phyloP scores from a whole-genome alignment of 805 yeast species.

The Pichia exigua region DNA sequence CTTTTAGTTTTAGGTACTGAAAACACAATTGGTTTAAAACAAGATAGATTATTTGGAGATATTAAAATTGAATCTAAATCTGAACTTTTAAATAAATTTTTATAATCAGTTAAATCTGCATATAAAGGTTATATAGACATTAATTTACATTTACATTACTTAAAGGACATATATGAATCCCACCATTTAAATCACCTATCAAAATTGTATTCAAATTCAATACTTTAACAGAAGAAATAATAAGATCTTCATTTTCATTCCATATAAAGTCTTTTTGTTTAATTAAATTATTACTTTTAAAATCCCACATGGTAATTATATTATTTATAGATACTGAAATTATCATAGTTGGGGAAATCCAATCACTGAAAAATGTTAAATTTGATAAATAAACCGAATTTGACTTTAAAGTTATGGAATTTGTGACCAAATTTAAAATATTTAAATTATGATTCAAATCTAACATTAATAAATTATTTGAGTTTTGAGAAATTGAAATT shows the following conservation, averaged over 20 bases:
- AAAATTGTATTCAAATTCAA: neutral
- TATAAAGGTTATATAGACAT: neutral
- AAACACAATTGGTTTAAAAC: conserved; percentile 59
- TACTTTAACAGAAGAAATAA: neutral
- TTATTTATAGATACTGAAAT: neutral
- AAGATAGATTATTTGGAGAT: conserved; percentile 51
- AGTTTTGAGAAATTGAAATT: conserved; percentile 4
- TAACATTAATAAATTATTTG: neutral
- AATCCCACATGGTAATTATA: conserved; percentile 1
- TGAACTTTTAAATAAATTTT: conserved; percentile 12
- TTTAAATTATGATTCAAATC: conserved; percentile 2
- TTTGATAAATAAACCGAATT: neutral
- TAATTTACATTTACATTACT: neutral
- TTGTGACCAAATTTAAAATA: neutral
- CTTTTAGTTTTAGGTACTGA: conserved; percentile 72
- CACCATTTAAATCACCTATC: conserved; percentile 23
- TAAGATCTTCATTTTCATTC: neutral
- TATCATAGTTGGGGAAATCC: neutral
- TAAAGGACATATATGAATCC: conserved; percentile 1
- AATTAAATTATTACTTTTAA: neutral
- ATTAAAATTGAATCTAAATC: conserved; percentile 35
- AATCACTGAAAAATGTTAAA: neutral
- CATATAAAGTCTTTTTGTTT: neutral
- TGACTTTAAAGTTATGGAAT: neutral
- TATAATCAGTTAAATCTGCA: conserved; percentile 7